Conservation (phyloP, 768 basidiomycete genomes). For the Mycena vulgaris region DNA sequence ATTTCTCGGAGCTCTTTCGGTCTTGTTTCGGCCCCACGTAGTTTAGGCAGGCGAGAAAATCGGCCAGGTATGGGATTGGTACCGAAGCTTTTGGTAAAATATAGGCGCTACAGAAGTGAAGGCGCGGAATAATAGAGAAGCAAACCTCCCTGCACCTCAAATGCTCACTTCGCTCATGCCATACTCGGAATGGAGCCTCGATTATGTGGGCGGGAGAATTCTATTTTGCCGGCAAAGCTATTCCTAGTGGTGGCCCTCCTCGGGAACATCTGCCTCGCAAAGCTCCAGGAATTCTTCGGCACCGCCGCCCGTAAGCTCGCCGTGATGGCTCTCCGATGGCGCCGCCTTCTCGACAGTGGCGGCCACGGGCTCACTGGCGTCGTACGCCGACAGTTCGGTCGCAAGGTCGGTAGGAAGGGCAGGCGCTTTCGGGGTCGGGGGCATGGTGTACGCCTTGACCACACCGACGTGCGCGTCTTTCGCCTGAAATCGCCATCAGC, state of each 20-base stretch:
- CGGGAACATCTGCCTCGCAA: slow-evolving; percentile 86
- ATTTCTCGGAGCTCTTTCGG: no score
- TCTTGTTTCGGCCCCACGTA: no score
- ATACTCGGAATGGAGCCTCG: not conserved
- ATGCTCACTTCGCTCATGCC: no score
- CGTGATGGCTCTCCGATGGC: slow-evolving; percentile 44
- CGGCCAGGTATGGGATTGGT: no score
- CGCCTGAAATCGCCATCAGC: slow-evolving; percentile 65
- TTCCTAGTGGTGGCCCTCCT: slow-evolving; percentile 68
- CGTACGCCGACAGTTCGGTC: slow-evolving; percentile 90
- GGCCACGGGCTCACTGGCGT: slow-evolving; percentile 79
- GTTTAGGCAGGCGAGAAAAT: no score
- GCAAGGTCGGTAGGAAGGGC: slow-evolving; percentile 88
- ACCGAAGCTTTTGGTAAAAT: no score
- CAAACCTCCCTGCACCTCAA: not conserved
- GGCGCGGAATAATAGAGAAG: slow-evolving; percentile 32
- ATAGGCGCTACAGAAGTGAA: slow-evolving; percentile 20
- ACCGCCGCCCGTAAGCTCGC: slow-evolving; percentile 64
- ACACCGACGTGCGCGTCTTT: slow-evolving; percentile 91
- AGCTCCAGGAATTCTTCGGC: slow-evolving; percentile 86
- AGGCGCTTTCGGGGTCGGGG: slow-evolving; percentile 82
- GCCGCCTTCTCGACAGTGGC: slow-evolving; percentile 54
- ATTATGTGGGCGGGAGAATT: slow-evolving; percentile 26
- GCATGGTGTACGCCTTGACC: slow-evolving; percentile 87
- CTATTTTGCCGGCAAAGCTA: slow-evolving; percentile 23